Conservation (phyloP, 805 yeast genomes). For the Suhomyces canberraensis region DNA sequence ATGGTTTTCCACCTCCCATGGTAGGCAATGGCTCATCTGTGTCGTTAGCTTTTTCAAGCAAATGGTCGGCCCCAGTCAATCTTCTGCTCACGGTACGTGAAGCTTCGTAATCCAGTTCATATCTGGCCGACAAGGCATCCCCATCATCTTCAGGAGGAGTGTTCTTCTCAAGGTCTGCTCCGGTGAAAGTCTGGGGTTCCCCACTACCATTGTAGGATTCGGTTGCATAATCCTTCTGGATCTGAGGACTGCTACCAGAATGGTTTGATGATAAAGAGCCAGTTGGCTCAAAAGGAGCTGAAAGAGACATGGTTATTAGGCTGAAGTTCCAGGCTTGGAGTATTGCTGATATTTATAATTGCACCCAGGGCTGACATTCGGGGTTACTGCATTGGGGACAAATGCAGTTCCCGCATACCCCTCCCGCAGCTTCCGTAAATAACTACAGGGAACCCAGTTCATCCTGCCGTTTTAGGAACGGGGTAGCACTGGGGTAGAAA, state of each 20-base stretch:
- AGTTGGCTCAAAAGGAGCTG: not conserved
- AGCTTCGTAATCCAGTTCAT: constrained; percentile 20
- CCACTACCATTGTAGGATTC: constrained; percentile 5
- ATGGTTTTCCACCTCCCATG: constrained; percentile 68
- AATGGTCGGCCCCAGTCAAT: constrained; percentile 19
- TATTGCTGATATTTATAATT: too few relatives aligned
- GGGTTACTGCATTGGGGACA: too few relatives aligned
- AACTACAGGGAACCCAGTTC: too few relatives aligned
- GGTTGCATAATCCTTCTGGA: constrained; percentile 3
- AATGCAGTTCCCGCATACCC: too few relatives aligned
- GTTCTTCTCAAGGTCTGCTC: constrained; percentile 7
- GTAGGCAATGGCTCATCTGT: constrained; percentile 31
- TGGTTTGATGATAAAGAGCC: constrained; percentile 3
- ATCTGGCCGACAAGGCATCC: constrained; percentile 18
- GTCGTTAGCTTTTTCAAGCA: constrained; percentile 18
- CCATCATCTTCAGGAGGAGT: constrained; percentile 4
- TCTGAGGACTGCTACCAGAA: constrained; percentile 1
- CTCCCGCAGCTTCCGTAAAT: too few relatives aligned
- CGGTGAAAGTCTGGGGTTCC: constrained; percentile 11
- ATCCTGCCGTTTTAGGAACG: too few relatives aligned
- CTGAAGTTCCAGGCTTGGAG: too few relatives aligned
- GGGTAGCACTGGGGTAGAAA: too few relatives aligned
- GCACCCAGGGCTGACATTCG: too few relatives aligned
- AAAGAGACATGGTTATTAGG: not conserved
- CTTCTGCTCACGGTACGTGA: constrained; percentile 19